Evolutionary conservation across 1,284 basidiomycete species (phyloP).

Genomic region (Ustanciosporium gigantosporum): DNA sequence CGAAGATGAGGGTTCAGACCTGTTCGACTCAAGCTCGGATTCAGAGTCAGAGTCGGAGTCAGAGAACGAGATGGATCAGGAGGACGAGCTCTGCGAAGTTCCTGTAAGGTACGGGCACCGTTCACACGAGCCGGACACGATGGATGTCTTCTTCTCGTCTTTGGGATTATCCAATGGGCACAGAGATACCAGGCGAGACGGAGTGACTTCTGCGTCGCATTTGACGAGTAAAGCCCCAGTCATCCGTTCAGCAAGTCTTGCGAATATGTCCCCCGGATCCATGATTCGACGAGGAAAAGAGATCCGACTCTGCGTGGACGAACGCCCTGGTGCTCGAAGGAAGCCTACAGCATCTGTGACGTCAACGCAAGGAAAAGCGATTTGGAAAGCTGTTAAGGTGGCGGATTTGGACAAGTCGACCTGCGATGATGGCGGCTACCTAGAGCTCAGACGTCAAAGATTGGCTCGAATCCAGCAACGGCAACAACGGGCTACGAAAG

Average conservation of each 20-base stretch:
- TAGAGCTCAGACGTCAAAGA: background rate
- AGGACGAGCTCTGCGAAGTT: slow-evolving; percentile 14
- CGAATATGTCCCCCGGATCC: background rate
- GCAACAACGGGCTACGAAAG: slow-evolving; percentile 6
- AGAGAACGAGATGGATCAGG: slow-evolving; percentile 13
- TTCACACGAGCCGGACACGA: slow-evolving; percentile 1
- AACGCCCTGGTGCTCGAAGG: no score
- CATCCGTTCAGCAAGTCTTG: background rate
- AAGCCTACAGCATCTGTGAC: background rate
- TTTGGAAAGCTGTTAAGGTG: slow-evolving; percentile 29
- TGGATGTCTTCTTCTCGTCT: background rate
- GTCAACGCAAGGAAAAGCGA: background rate
- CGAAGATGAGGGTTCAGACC: slow-evolving; percentile 29
- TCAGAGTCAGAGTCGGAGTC: slow-evolving; percentile 3
- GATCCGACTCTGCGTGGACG: background rate
- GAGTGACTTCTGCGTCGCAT: background rate
- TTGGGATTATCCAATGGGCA: background rate
- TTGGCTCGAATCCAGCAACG: no score
- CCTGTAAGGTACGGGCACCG: slow-evolving; percentile 32
- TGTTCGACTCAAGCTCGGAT: slow-evolving; percentile 19
- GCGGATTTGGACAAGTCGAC: background rate
- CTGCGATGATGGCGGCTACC: slow-evolving; percentile 1
- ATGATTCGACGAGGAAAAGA: background rate
- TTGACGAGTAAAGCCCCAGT: background rate
- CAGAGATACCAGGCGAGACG: background rate